These are phyloP conservation scores for Sordaria brevicollis DNA, from an alignment of 495 filamentous ascomycete species.

Conservation along the genomic window DNA sequence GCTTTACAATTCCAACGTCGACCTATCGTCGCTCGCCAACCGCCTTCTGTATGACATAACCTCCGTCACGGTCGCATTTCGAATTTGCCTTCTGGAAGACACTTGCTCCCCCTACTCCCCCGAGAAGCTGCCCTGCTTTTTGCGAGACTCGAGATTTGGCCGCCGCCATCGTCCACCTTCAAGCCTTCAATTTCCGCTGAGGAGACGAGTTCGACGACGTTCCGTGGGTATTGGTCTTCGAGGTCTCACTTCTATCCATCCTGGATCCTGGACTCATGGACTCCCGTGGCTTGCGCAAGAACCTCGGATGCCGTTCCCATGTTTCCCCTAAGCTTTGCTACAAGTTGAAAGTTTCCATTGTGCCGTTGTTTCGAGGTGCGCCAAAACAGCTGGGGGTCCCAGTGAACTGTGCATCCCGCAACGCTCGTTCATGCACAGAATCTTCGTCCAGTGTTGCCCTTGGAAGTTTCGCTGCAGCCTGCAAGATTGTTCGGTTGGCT, in stretches of 20 bases:
- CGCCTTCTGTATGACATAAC: constrained; percentile 16
- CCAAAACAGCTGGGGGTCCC: neutral
- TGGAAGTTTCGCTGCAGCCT: neutral
- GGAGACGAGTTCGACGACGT: neutral
- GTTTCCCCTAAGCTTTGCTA: neutral
- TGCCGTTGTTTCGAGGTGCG: neutral
- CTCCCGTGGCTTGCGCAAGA: neutral
- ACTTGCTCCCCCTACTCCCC: neutral
- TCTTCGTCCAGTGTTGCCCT: constrained; percentile 13
- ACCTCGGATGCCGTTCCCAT: neutral
- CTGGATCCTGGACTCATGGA: neutral
- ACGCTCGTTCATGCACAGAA: constrained; percentile 22
- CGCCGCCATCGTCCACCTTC: neutral
- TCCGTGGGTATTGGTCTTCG: neutral
- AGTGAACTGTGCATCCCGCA: constrained; percentile 1
- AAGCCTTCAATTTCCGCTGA: neutral
- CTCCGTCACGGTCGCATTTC: neutral
- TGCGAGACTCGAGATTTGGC: neutral
- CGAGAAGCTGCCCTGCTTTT: constrained; percentile 4
- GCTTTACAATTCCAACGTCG: constrained; percentile 5
- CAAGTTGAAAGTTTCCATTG: neutral
- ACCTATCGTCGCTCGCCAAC: constrained; percentile 3
- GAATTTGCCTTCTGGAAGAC: neutral
- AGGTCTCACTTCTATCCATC: neutral
- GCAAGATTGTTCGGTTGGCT: neutral